A percentile compares a stretch with the other conserved stretches of the same genome.
Evolutionary conservation across 192 early-diverging fungal genomes (phyloP).

Genomic region (Podila verticillata): DNA sequence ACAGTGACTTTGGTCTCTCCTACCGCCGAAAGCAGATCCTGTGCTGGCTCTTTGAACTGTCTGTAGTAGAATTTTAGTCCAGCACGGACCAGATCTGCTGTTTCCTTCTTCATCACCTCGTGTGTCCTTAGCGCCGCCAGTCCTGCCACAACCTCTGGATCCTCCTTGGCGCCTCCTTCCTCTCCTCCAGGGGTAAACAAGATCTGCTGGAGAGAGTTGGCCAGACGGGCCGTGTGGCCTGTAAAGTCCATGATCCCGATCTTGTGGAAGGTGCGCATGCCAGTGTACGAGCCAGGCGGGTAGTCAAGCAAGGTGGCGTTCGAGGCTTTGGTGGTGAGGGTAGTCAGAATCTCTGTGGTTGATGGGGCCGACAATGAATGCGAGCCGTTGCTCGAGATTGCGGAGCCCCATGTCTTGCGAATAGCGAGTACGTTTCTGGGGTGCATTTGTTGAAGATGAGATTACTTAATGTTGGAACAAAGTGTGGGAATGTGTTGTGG

Average conservation of each 20-base stretch:
- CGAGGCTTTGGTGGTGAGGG: constrained; percentile 15
- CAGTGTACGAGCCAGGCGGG: constrained; percentile 69
- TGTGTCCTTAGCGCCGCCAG: constrained; percentile 52
- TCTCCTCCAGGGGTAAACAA: constrained; percentile 28
- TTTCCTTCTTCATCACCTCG: constrained; percentile 23
- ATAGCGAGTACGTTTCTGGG: constrained; percentile 3
- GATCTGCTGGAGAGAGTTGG: constrained; percentile 60
- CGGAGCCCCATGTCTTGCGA: neutral
- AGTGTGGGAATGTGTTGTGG: too few species aligned
- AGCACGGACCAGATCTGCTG: constrained; percentile 49
- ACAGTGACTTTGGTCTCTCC: constrained; percentile 66
- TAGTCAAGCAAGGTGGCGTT: constrained; percentile 30
- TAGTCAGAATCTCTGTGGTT: neutral
- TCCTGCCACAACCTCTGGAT: constrained; percentile 16
- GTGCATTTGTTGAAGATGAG: neutral
- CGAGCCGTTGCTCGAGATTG: neutral
- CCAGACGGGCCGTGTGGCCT: constrained; percentile 60
- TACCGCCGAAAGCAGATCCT: constrained; percentile 1
- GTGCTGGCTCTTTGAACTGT: constrained; percentile 11
- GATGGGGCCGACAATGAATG: neutral
- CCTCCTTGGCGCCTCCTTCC: constrained; percentile 14
- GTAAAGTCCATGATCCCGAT: constrained; percentile 65
- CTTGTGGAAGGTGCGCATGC: constrained; percentile 65
- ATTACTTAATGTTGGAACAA: too few species aligned
- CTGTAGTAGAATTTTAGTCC: constrained; percentile 61